Percentiles rank a stretch among this genome's conserved stretches.
phyloP scores from a whole-genome alignment of 1,284 basidiomycete genomes.

The Ustilago esculenta region DNA sequence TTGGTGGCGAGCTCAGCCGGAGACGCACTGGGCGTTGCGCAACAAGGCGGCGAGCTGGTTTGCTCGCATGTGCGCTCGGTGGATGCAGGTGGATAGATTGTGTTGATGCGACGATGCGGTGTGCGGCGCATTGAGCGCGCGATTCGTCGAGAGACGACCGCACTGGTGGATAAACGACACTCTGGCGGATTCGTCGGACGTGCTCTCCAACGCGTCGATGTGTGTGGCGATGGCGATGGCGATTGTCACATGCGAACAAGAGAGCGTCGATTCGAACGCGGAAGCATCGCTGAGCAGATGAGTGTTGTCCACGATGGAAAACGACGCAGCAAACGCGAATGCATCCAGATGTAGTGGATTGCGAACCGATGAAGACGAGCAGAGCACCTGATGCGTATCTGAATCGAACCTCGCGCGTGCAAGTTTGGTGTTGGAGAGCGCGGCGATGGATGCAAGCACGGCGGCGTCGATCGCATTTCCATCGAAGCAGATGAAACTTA shows the following conservation, averaged over 20 bases:
- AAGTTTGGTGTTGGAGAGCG: conserved; percentile 77
- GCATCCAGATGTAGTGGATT: conserved; percentile 71
- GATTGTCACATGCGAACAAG: conserved; percentile 65
- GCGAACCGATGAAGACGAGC: conserved; percentile 71
- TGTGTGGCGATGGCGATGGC: conserved; percentile 28
- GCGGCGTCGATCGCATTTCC: conserved; percentile 93
- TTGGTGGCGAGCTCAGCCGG: too few relatives aligned
- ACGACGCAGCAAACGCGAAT: conserved; percentile 75
- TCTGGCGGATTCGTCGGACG: too few relatives aligned
- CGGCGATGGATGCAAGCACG: conserved; percentile 84
- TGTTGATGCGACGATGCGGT: conserved; percentile 27
- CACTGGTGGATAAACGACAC: conserved; percentile 37
- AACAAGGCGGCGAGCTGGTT: conserved; percentile 13
- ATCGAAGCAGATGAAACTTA: conserved; percentile 94
- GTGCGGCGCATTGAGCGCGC: background rate
- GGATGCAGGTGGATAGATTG: conserved; percentile 38
- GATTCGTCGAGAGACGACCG: conserved; percentile 22
- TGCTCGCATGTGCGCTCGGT: conserved; percentile 20
- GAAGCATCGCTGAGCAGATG: conserved; percentile 83
- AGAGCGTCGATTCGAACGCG: conserved; percentile 86
- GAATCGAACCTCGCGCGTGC: conserved; percentile 79
- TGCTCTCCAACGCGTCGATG: too few relatives aligned
- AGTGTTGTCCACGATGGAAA: conserved; percentile 81
- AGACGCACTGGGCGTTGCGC: conserved; percentile 14
- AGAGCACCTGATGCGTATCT: conserved; percentile 75